Evolutionary conservation across 768 basidiomycete species (phyloP).

Genomic region (Hygrophoropsis aurantiaca): DNA sequence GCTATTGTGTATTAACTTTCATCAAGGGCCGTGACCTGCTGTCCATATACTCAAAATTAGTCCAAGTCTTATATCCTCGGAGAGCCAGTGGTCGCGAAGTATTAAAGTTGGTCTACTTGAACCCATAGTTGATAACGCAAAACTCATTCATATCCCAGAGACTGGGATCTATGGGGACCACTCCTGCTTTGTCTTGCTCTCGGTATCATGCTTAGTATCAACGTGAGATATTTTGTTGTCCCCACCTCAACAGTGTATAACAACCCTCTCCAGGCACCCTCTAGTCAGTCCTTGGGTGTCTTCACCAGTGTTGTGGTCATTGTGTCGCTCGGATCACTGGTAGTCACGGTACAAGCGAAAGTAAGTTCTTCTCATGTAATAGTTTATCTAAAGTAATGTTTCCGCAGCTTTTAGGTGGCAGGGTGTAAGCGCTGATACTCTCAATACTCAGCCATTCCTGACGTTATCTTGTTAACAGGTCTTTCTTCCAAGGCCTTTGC

Average conservation of each 20-base stretch:
- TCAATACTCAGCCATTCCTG: background rate
- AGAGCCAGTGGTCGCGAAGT: slow-evolving; percentile 76
- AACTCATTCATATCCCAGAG: slow-evolving; percentile 45
- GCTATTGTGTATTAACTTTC: slow-evolving; percentile 8
- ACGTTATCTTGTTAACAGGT: slow-evolving; percentile 41
- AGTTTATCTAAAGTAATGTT: slow-evolving; percentile 3
- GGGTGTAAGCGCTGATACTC: slow-evolving; percentile 57
- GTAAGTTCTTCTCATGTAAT: too few species aligned
- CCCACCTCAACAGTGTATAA: background rate
- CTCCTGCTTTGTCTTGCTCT: slow-evolving; percentile 78
- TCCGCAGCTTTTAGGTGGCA: slow-evolving; percentile 69
- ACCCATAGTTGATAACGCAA: background rate
- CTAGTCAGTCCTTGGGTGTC: slow-evolving; percentile 78
- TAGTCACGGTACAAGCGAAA: slow-evolving; percentile 96
- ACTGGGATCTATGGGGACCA: slow-evolving; percentile 99
- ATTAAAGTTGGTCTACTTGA: slow-evolving; percentile 50
- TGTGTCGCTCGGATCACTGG: slow-evolving; percentile 85
- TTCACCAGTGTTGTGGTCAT: slow-evolving; percentile 96
- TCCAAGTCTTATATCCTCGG: slow-evolving; percentile 92
- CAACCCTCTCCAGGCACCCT: slow-evolving; percentile 63
- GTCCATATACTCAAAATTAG: slow-evolving; percentile 89
- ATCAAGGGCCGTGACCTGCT: slow-evolving; percentile 79
- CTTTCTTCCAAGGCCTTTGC: slow-evolving; percentile 95
- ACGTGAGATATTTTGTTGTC: slow-evolving; percentile 44
- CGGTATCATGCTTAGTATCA: slow-evolving; percentile 82